Conservation (phyloP, 75 land plant genomes). For the Ceratopteris richardii region DNA sequence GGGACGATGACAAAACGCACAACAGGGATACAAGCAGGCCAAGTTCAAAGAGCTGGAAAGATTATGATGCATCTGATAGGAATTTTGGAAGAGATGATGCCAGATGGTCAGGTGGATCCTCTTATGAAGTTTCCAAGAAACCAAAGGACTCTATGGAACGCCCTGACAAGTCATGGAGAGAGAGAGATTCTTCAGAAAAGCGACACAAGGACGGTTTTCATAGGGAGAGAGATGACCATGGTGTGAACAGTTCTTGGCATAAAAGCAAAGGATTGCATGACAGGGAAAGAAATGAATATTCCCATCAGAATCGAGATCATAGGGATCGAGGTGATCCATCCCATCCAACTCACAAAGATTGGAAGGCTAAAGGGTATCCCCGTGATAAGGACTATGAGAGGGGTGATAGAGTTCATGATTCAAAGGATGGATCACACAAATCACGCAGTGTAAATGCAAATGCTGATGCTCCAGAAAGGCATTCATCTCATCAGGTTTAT, state of each 20-base stretch:
- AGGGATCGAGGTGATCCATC: not conserved
- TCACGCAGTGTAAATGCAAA: not conserved
- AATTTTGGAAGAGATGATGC: constrained; percentile 3
- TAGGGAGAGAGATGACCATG: constrained; percentile 9
- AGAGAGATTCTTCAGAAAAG: constrained; percentile 11
- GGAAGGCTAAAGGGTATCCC: not conserved
- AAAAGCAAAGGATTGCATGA: constrained; percentile 12
- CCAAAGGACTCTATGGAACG: constrained; percentile 12
- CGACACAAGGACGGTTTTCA: not conserved
- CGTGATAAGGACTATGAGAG: not conserved
- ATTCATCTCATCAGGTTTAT: not conserved
- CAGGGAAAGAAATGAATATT: not conserved
- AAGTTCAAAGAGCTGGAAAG: constrained; percentile 1
- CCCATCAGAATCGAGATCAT: not conserved
- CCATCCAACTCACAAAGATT: not conserved
- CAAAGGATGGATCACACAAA: not conserved
- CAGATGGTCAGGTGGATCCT: not conserved
- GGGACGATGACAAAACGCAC: not conserved
- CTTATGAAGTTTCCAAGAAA: constrained; percentile 12
- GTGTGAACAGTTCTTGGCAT: constrained; percentile 1
- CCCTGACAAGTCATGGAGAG: constrained; percentile 9
- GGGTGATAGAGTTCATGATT: constrained; percentile 2
- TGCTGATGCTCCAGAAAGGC: not conserved
- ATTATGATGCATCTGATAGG: not conserved
- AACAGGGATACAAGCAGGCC: not conserved